Conservation (phyloP, 345 rosid species). For the Salix udensis region DNA sequence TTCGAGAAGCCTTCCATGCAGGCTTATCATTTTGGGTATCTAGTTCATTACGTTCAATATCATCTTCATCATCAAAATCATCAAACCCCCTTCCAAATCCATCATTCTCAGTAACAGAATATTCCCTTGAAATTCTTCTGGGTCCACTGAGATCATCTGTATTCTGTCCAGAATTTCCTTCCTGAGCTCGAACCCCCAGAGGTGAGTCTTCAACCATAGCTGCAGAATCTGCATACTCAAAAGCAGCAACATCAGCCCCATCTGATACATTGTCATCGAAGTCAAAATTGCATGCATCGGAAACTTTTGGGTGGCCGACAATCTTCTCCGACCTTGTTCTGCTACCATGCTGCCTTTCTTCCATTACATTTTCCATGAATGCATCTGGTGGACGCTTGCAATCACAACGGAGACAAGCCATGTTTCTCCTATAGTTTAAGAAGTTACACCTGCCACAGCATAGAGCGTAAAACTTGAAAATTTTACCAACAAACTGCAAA, state of each 20-base stretch:
- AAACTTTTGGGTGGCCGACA: conserved; percentile 51
- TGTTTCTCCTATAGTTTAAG: conserved; percentile 91
- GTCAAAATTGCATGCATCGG: conserved; percentile 94
- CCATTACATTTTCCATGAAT: conserved; percentile 51
- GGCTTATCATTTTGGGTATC: conserved; percentile 42
- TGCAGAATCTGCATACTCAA: conserved; percentile 74
- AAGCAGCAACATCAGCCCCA: conserved; percentile 93
- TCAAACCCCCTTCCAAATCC: conserved; percentile 65
- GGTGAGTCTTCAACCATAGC: conserved; percentile 33
- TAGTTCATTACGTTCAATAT: conserved; percentile 81
- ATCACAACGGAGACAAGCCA: conserved; percentile 91
- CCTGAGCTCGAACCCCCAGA: conserved; percentile 14
- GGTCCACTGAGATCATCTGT: conserved; percentile 34
- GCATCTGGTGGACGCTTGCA: conserved; percentile 93
- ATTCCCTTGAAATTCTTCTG: conserved; percentile 33
- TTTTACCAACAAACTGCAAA: neutral
- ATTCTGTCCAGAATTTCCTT: conserved; percentile 36
- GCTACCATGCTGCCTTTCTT: conserved; percentile 45
- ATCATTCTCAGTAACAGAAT: conserved; percentile 36
- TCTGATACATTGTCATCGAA: conserved; percentile 98
- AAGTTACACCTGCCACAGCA: conserved; percentile 79
- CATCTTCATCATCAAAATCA: conserved; percentile 93
- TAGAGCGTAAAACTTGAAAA: conserved; percentile 17
- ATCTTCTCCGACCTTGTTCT: conserved; percentile 40
- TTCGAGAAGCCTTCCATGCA: conserved; percentile 29